phyloP scores from a whole-genome alignment of 805 yeast genomes.

The Teunomyces atbi region DNA sequence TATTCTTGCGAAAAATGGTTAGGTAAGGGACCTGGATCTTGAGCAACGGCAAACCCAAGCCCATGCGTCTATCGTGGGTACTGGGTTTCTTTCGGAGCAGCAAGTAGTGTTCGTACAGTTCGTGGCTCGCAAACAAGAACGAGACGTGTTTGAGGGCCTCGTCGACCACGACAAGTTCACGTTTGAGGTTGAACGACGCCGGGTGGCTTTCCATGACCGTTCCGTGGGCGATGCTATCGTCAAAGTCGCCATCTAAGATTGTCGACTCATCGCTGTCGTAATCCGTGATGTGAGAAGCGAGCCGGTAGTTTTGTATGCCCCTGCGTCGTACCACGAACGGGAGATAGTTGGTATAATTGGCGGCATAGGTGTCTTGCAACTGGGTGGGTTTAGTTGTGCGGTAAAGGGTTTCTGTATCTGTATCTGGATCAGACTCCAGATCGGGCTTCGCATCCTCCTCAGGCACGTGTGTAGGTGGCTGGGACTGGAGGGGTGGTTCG shows the following conservation, averaged over 20 bases:
- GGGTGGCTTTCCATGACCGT: slow-evolving; percentile 21
- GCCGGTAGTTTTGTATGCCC: no score
- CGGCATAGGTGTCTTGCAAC: slow-evolving; percentile 35
- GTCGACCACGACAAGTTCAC: slow-evolving; percentile 29
- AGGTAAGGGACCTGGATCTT: slow-evolving; percentile 36
- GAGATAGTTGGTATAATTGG: slow-evolving; percentile 36
- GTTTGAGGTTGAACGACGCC: slow-evolving; percentile 24
- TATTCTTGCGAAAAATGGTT: slow-evolving; percentile 31
- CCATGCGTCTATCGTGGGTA: slow-evolving; percentile 26
- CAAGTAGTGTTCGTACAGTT: slow-evolving; percentile 29
- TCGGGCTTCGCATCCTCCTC: background rate
- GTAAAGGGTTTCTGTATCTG: slow-evolving; percentile 36
- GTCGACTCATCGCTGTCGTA: slow-evolving; percentile 13
- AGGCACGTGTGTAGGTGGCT: no score
- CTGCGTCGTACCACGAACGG: slow-evolving; percentile 25
- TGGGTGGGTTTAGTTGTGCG: slow-evolving; percentile 22
- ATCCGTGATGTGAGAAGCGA: background rate
- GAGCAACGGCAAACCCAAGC: slow-evolving; percentile 38
- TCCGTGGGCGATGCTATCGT: background rate
- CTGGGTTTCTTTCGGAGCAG: slow-evolving; percentile 21
- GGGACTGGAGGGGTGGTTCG: no score
- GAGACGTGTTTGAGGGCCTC: slow-evolving; percentile 30
- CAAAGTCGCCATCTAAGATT: slow-evolving; percentile 15
- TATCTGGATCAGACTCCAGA: slow-evolving; percentile 23
- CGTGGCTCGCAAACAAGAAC: slow-evolving; percentile 30